phyloP scores from a whole-genome alignment of 2,329 filamentous ascomycete genomes.

The Clonostachys byssicola region DNA sequence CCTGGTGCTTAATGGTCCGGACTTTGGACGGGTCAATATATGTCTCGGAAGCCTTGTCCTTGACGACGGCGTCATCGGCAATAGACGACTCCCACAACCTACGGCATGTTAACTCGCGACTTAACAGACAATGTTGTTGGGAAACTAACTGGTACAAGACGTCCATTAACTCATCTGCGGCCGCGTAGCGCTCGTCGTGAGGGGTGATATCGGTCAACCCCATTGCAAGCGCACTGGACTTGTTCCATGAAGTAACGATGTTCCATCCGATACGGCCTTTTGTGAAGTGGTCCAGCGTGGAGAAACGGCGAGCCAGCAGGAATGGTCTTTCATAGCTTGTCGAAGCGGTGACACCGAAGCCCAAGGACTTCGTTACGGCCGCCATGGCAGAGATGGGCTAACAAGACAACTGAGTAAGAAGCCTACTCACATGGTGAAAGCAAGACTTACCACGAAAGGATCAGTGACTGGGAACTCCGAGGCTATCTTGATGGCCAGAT shows the following conservation, averaged over 20 bases:
- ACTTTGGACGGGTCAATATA: constrained; percentile 37
- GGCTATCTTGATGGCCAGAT: constrained; percentile 63
- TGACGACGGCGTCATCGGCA: constrained; percentile 51
- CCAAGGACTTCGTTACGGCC: constrained; percentile 35
- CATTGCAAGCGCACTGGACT: constrained; percentile 58
- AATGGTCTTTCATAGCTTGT: constrained; percentile 49
- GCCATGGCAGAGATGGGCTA: constrained; percentile 35
- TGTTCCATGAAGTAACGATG: constrained; percentile 51
- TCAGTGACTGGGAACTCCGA: constrained; percentile 40
- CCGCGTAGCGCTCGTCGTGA: constrained; percentile 57
- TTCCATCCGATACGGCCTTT: constrained; percentile 61
- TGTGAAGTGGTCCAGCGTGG: constrained; percentile 58
- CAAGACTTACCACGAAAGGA: constrained; percentile 63
- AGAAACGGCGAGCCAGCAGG: constrained; percentile 57
- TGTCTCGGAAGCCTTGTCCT: constrained; percentile 42
- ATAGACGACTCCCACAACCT: constrained; percentile 45
- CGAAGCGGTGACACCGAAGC: constrained; percentile 26
- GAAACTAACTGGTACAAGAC: constrained; percentile 56
- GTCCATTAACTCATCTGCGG: constrained; percentile 57
- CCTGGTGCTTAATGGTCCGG: constrained; percentile 53
- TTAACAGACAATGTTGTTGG: background rate
- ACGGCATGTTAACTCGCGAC: constrained; percentile 22
- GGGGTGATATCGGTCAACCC: constrained; percentile 52
- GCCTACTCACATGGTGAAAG: constrained; percentile 53
- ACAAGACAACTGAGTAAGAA: constrained; percentile 35